These are phyloP conservation scores for Amanita jacksonii DNA, from an alignment of 768 basidiomycete species.

Conservation along the genomic window DNA sequence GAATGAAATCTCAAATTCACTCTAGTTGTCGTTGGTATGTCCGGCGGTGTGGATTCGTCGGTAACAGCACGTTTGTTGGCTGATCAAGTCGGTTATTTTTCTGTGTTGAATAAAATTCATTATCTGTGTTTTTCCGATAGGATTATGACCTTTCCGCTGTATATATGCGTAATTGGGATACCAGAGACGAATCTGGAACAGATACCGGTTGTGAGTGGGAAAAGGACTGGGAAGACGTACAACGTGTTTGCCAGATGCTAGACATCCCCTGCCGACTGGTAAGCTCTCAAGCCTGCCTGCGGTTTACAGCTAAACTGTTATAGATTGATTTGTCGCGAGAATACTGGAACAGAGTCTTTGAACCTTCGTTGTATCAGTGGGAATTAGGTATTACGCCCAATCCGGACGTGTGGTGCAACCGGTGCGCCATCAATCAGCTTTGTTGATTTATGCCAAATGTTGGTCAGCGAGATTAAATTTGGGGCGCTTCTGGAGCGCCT, in stretches of 20 bases:
- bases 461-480: slow-evolving; percentile 78
- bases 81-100: slow-evolving; percentile 44
- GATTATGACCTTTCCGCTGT: slow-evolving; percentile 79
- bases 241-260: slow-evolving; percentile 61
- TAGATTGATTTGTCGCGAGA: slow-evolving; percentile 83
- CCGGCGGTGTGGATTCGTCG: slow-evolving; percentile 92
- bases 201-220: slow-evolving; percentile 94
- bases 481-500: slow-evolving; percentile 68
- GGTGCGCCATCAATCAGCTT: slow-evolving; percentile 25
- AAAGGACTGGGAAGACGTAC: slow-evolving; percentile 89
- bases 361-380: slow-evolving; percentile 76
- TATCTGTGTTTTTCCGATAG: slow-evolving; percentile 30
- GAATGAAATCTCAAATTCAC: not conserved
- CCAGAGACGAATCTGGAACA: slow-evolving; percentile 67
- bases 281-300: slow-evolving; percentile 14
- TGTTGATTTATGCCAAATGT: not conserved
- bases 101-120: too few relatives aligned
- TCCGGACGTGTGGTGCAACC: slow-evolving; percentile 91
- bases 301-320: not conserved
- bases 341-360: slow-evolving; percentile 90
- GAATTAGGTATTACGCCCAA: slow-evolving; percentile 78
- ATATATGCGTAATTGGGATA: slow-evolving; percentile 97
- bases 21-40: slow-evolving; percentile 86
- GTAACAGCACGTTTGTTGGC: slow-evolving; percentile 74
- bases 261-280: slow-evolving; percentile 74